Evolutionary conservation across 305 asterid species (phyloP), one percentile per base, ranked within the genome.

Genomic region (Coffea humblotiana): DNA sequence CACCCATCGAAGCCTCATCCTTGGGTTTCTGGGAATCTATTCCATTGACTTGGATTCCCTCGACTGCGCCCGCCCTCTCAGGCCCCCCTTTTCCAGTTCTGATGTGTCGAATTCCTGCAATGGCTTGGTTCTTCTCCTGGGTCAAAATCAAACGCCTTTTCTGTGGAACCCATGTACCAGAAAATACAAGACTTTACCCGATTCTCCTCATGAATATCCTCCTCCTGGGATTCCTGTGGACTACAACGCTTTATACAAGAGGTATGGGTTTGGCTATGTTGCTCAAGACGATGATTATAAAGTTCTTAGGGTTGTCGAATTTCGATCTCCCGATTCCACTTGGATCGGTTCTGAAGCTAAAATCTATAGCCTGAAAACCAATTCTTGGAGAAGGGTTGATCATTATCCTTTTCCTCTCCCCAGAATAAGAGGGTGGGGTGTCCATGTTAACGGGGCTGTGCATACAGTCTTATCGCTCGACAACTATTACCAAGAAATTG

Each of bases 161-260:
- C 2, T 92, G 12, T 92, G 96, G 97, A 91, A 92, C 76, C 92
- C 91, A 0, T 86, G 81, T 32, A 86, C 92, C n/a, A 76, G 88
- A 40, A 85, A 85, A 43, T 89, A 80, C 80, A 85, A 81, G 88
- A 71, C 68, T 35, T 60, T 91, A 76, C 92, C 97, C 0, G 52
- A 61, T 0, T 49, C 77, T 80, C 9, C 79, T 4, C 78, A 64
- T 23, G 85, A 81, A 67, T 43, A 52, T 68, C 84, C 79, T 2
- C 60, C 85, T 25, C 45, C 72, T 51, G 43, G 43, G 43, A 40
- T 40, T 40, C 43, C 43, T 40, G 43, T 40, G 43, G 43, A 40
- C 43, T 40, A 5, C 43, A 40, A 40, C 43, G 43, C 43, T 5
- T 40, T 40, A 3, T 54, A 23, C 47, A 80, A 69, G 54, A 43